Base-by-base conservation (phyloP, 179 eudicot genomes). In the Beta corolliflora region DNA sequence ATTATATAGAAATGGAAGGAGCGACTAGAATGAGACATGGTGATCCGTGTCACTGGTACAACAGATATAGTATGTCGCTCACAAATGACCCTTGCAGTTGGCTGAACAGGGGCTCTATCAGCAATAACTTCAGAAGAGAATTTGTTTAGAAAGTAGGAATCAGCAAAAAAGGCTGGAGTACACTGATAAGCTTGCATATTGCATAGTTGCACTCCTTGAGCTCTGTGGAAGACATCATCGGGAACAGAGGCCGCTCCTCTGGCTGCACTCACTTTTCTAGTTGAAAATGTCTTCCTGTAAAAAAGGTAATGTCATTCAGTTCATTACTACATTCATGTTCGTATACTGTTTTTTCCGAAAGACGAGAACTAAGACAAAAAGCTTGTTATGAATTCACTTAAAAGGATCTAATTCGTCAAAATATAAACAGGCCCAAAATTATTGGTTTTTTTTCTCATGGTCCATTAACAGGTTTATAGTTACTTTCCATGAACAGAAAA, bases 241-340 rank as follows among this genome's bases (percentile, higher is more conserved):
- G 99, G 99, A 73, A 96, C 99, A 5, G 98, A 96, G 65, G 93
- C 97, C 15, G 99, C 99, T 81, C 99, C 99, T 58, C 89, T 91
- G 25, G 98, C 88, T 29, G 99, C 97, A 58, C 90, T 88, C 56
- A 95, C 95, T 91, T 91, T 94, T 65, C 99, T 89, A 44, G 90
- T 87, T 31, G 91, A 85, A 48, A 87, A 88, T 36, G 99, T 96
- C 83, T 88, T 91, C 99, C 99, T 96, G 88, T 61, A 79, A 76
- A 75, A 45, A 14, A 19, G 71, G 2, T 14, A 21, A 15, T 31
- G 29, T 5, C 0, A 55, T 36, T 36, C 2, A 36, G 41, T 36
- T 36, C 41, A 36, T 36, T 36, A 53, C 45, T 18, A 9, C 1
- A 9, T 18, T 41, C 23, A n/a, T 13, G 18, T 69, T 11, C 16